Base-by-base conservation (phyloP, 1,139 yeast species). In the Candida glucosophila region DNA sequence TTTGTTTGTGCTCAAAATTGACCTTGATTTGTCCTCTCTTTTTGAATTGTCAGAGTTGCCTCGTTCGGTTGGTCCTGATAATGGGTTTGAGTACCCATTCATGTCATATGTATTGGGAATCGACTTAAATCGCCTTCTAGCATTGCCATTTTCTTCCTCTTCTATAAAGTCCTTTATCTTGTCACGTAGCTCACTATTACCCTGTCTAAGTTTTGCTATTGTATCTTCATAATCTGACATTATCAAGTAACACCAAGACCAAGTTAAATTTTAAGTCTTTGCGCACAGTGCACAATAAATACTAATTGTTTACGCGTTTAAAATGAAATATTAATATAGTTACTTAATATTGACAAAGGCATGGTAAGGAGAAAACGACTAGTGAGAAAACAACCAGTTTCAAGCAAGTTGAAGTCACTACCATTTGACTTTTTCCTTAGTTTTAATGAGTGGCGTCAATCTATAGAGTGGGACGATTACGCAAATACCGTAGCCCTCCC, bases 381-480 rank as follows among this genome's bases (percentile, higher is more conserved):
- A 20, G 24, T 54, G 12, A 39, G 60, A 27, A 44, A 38, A 30
- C 53, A 52, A 34, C 55, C 71, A 17, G 34, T 67, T 14, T 29
- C 55, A 25, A 56, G 69, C 15, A 51, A 53, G 32, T 32, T 73
- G 16, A 52, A 52, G 31, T 50, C 69, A n/a, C 65, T 67, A 26
- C 85, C 85, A 0, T 59, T 72, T 31, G 88, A 78, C 41, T 36
- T 67, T 18, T 58, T 64, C 27, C 54, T 77, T 4, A 57, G 62
- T 25, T 27, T 71, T 19, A 73, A 73, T 39, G 86, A 78, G 43
- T 41, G 53, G 8, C 37, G 73, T 12, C 62, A 65, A 25, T 54
- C 75, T 5, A 67, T 77, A 5, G 81, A 77, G 31, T 78, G 86
- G 86, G 85, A 78, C 37, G 55, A 61, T 2, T 61, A 70, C 33